These are phyloP conservation scores for Carnegiea gigantea DNA, from an alignment of 179 eudicot species.

Conservation along the genomic window DNA sequence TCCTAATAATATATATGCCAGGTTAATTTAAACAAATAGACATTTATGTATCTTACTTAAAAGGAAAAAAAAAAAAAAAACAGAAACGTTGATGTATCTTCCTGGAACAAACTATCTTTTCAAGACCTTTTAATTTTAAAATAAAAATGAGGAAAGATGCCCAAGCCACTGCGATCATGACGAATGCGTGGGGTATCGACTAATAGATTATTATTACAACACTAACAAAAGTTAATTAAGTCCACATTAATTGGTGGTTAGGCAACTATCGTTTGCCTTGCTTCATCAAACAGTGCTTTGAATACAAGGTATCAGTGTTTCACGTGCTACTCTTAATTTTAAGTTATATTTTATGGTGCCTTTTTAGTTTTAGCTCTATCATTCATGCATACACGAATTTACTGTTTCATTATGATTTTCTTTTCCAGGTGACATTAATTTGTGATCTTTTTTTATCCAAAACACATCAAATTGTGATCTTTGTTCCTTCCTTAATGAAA, in stretches of 20 bases:
- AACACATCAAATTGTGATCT: too few relatives aligned
- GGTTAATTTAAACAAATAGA: too few relatives aligned
- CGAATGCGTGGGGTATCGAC: background rate
- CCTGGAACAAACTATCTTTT: background rate
- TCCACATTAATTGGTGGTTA: conserved; percentile 11
- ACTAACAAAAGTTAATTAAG: background rate
- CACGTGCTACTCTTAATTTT: conserved; percentile 13
- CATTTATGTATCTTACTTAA: too few relatives aligned
- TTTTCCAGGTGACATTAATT: too few relatives aligned
- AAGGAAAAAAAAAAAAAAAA: too few relatives aligned
- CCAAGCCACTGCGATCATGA: background rate
- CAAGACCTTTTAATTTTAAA: background rate
- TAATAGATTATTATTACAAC: background rate
- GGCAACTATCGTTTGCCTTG: conserved; percentile 4
- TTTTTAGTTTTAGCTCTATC: background rate
- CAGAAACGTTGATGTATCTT: too few relatives aligned
- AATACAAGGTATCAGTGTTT: conserved; percentile 14
- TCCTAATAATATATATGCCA: too few relatives aligned
- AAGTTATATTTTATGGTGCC: background rate
- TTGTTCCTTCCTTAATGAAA: too few relatives aligned
- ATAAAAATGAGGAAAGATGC: background rate
- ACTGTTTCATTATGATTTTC: too few relatives aligned
- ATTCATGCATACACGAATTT: too few relatives aligned
- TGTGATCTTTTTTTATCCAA: too few relatives aligned
- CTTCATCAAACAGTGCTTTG: conserved; percentile 18